phyloP scores from a whole-genome alignment of 306 rosid species.

The Coriaria nepalensis region DNA sequence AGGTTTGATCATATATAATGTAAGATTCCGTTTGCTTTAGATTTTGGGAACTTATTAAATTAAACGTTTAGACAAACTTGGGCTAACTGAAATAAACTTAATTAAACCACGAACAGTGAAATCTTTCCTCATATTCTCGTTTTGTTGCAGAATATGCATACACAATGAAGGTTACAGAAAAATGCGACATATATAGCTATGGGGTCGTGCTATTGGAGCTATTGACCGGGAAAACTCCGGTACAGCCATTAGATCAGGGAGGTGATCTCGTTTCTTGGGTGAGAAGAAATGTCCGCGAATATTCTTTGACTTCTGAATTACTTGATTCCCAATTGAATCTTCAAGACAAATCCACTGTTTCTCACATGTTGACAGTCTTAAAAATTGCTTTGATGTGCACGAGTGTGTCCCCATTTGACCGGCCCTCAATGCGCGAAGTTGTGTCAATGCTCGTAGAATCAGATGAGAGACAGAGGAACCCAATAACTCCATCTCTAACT shows the following conservation, averaged over 20 bases:
- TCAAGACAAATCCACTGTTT: conserved; percentile 32
- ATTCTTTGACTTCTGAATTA: conserved; percentile 41
- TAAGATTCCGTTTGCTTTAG: no score
- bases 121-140: no score
- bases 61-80: no score
- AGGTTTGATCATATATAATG: no score
- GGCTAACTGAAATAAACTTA: no score
- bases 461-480: conserved; percentile 38
- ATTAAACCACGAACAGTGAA: no score
- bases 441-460: conserved; percentile 78
- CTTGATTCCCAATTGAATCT: conserved; percentile 68
- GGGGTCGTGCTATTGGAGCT: conserved; percentile 91
- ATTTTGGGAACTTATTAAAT: no score
- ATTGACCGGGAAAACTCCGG: conserved; percentile 79
- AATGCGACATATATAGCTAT: conserved; percentile 88
- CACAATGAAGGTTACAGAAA: conserved; percentile 96
- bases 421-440: conserved; percentile 76
- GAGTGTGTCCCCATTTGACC: conserved; percentile 43
- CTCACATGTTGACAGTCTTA: conserved; percentile 72
- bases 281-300: conserved; percentile 34
- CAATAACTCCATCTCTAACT: conserved; percentile 23
- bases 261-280: conserved; percentile 86
- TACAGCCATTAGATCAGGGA: conserved; percentile 83
- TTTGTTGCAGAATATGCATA: conserved; percentile 78
- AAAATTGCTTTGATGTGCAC: conserved; percentile 80